Evolutionary conservation across 116 monocot genomes (phyloP), one percentile per base, ranked within the genome.

Genomic region (Iris pallida): DNA sequence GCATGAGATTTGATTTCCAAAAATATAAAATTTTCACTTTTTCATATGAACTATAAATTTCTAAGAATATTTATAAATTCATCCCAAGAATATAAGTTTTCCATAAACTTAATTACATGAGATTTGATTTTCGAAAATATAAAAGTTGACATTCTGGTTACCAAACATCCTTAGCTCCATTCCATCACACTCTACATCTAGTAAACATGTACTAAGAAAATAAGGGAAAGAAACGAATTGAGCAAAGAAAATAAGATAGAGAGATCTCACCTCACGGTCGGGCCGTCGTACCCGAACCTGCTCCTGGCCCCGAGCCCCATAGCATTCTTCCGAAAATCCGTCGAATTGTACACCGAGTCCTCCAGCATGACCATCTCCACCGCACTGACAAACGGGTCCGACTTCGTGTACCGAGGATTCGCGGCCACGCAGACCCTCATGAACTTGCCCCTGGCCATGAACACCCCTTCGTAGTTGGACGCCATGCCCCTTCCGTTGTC

Each of bases 391-490:
- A 96, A 96, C 4, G 82, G 84, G 47, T 92, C 83, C 6, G 86
- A 83, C 7, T 77, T 72, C 6, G 92, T 92, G 18, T 87, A 92
- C 0, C 42, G 51, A 5, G 6, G 42, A 64, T 85, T 96, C 15
- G 64, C 92, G 2, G 77, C 96, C 5, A 96, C 43, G 54, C 96
- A 96, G 5, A 96, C 63, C 42, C 72, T 89, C 60, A 84, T 75
- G 8, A 10, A 59, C 73, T 74, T 89, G 14, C 85, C 79, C 54
- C 47, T 76, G 4, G 92, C 82, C 75, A 41, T 15, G 70, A 89
- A 89, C 16, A 96, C 84, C 5, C 70, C 85, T 71, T 96, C 96
- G 66, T 89, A 89, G 54, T 79, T 87, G n/a, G 96, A 92, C 3
- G 89, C 78, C 68, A 57, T 46, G 7, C 79, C 72, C 42, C 42